These are phyloP conservation scores for Chaetoceros tenuissimus DNA, from an alignment of 108 stramenopile genomes.

Conservation along the genomic window DNA sequence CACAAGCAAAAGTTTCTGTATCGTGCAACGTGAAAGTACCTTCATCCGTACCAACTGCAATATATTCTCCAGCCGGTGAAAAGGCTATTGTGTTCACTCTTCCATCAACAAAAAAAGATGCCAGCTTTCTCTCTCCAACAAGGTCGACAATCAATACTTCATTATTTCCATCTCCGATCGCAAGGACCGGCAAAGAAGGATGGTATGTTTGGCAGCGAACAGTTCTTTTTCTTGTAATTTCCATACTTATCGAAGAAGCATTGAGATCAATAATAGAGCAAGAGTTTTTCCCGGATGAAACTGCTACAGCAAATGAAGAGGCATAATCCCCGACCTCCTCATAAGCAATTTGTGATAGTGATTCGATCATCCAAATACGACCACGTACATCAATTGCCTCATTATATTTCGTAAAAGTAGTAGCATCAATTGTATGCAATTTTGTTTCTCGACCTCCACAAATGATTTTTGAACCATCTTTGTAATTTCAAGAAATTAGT, in stretches of 20 bases:
- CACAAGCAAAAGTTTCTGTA: slow-evolving; percentile 9
- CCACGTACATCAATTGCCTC: slow-evolving; percentile 10
- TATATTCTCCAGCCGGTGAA: slow-evolving; percentile 19
- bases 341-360: not conserved
- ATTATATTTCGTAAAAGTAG: not conserved
- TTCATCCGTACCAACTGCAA: slow-evolving; percentile 25
- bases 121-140: slow-evolving; percentile 10
- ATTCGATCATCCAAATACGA: slow-evolving; percentile 18
- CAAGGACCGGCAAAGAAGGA: slow-evolving; percentile 18
- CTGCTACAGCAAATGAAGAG: slow-evolving; percentile 6
- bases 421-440: slow-evolving; percentile 5
- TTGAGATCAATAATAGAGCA: slow-evolving; percentile 9
- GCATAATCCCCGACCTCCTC: not conserved
- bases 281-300: slow-evolving; percentile 16
- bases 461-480: slow-evolving; percentile 14
- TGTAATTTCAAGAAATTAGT: too few relatives aligned
- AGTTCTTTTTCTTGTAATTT: slow-evolving; percentile 11
- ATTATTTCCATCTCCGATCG: slow-evolving; percentile 8
- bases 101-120: slow-evolving; percentile 10
- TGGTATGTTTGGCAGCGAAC: slow-evolving; percentile 21
- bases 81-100: slow-evolving; percentile 18
- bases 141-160: slow-evolving; percentile 19
- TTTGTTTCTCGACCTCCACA: slow-evolving; percentile 15
- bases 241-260: slow-evolving; percentile 4
- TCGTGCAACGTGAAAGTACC: slow-evolving; percentile 16